phyloP scores from a whole-genome alignment of 1,284 basidiomycete genomes.

The Mycosarcoma maydis region DNA sequence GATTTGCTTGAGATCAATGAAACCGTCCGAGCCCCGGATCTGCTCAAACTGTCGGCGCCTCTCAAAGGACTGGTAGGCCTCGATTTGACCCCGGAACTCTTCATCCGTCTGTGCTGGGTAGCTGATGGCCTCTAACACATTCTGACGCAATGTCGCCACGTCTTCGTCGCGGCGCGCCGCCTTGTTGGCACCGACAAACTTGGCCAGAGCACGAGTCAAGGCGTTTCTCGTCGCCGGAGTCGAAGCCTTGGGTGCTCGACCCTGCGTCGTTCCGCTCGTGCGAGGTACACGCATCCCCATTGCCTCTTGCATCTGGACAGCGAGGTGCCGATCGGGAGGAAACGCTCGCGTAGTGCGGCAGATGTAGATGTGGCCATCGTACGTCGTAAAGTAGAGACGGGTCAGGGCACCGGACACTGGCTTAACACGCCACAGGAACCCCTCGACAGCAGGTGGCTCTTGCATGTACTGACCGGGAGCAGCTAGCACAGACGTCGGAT shows the following conservation, averaged over 20 bases:
- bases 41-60: conserved; percentile 74
- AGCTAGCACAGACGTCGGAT: conserved; percentile 72
- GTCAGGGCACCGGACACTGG: conserved; percentile 74
- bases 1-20: conserved; percentile 77
- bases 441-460: conserved; percentile 81
- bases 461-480: conserved; percentile 72
- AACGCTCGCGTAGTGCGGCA: conserved; percentile 72
- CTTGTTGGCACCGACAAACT: conserved; percentile 42
- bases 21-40: conserved; percentile 75
- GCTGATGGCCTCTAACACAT: conserved; percentile 54
- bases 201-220: conserved; percentile 33
- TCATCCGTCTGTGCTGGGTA: conserved; percentile 44
- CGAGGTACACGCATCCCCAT: conserved; percentile 38
- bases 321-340: conserved; percentile 74
- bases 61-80: conserved; percentile 57
- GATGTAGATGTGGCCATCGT: conserved; percentile 79
- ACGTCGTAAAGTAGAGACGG: conserved; percentile 76
- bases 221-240: conserved; percentile 15
- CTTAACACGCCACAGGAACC: conserved; percentile 77
- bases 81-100: conserved; percentile 47
- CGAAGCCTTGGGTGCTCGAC: conserved; percentile 2
- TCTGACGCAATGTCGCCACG: conserved; percentile 66
- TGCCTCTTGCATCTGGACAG: conserved; percentile 68
- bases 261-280: conserved; percentile 24
- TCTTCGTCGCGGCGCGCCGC: conserved; percentile 51